These are phyloP conservation scores for Cytospora paraplurivora DNA, from an alignment of 2,329 filamentous ascomycete species.

Conservation along the genomic window DNA sequence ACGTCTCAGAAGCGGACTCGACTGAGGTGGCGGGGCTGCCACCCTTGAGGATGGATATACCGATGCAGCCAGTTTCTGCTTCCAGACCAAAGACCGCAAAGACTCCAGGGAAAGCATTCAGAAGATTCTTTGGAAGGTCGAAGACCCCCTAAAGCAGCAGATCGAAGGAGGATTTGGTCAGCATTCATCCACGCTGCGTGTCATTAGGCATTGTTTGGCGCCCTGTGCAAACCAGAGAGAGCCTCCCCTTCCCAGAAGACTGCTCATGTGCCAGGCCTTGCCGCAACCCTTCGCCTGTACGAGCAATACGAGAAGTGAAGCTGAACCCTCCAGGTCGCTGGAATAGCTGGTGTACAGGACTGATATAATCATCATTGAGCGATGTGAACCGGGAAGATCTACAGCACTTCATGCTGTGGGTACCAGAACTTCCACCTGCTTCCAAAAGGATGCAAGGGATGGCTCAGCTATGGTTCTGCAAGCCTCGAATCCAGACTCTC, in stretches of 20 bases:
- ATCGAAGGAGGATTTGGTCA: no score
- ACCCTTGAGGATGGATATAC: background rate
- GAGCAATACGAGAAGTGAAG: background rate
- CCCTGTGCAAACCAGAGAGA: background rate
- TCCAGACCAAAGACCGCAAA: slow-evolving; percentile 41
- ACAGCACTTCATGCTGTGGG: no score
- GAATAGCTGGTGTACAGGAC: background rate
- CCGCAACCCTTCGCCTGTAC: background rate
- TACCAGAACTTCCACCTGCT: no score
- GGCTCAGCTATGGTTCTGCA: background rate
- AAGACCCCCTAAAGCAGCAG: slow-evolving; percentile 28
- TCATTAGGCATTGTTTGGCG: background rate
- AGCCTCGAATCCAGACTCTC: background rate
- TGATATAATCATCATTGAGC: background rate
- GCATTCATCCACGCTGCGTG: background rate
- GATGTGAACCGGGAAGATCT: background rate
- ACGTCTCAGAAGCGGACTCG: background rate
- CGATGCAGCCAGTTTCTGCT: slow-evolving; percentile 28
- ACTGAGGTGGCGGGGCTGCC: slow-evolving; percentile 7
- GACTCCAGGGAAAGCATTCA: slow-evolving; percentile 36
- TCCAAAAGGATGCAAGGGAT: background rate
- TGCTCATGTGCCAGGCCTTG: background rate
- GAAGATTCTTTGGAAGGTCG: slow-evolving; percentile 36
- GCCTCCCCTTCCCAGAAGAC: background rate
- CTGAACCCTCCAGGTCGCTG: background rate